A percentile compares a stretch with the other conserved stretches of the same genome.
These are phyloP conservation scores for Botrytis pseudocinerea DNA, from an alignment of 2,329 filamentous ascomycete species.

Conservation along the genomic window DNA sequence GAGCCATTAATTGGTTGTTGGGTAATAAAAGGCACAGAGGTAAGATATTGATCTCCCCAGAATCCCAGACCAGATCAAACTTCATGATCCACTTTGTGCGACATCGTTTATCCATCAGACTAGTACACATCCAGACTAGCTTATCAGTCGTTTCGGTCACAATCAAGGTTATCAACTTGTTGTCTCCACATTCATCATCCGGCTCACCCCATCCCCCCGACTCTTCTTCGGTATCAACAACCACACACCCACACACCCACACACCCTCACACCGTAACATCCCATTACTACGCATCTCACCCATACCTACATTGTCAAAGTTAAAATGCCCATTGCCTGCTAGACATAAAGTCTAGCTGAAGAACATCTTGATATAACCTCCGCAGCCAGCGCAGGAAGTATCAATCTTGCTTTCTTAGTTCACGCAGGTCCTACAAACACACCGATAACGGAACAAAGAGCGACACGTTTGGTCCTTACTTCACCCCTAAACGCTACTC, in stretches of 20 bases:
- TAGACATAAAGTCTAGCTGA: conserved; percentile 50
- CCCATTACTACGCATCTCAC: conserved; percentile 18
- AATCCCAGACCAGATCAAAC: conserved; percentile 1
- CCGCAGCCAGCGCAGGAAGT: conserved; percentile 48
- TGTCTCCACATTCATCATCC: conserved; percentile 13
- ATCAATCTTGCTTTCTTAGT: conserved; percentile 47
- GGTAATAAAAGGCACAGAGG: neutral
- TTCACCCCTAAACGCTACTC: neutral
- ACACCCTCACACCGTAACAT: no score
- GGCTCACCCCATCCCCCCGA: neutral
- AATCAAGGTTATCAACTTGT: conserved; percentile 18
- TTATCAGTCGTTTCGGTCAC: neutral
- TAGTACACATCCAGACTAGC: conserved; percentile 1
- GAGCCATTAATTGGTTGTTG: neutral
- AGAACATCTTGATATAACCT: conserved; percentile 45
- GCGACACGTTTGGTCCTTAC: conserved; percentile 29
- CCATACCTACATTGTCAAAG: conserved; percentile 22
- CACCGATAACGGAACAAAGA: conserved; percentile 26
- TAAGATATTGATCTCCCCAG: conserved; percentile 1
- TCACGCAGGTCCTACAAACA: conserved; percentile 41
- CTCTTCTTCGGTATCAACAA: neutral
- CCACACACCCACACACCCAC: neutral
- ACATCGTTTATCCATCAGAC: neutral
- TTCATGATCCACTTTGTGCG: neutral
- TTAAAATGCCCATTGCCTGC: conserved; percentile 42